Percentiles rank a stretch among this genome's conserved stretches.
Evolutionary conservation across 352 stramenopile species (phyloP).

Genomic region (Elongisporangium undulatum): DNA sequence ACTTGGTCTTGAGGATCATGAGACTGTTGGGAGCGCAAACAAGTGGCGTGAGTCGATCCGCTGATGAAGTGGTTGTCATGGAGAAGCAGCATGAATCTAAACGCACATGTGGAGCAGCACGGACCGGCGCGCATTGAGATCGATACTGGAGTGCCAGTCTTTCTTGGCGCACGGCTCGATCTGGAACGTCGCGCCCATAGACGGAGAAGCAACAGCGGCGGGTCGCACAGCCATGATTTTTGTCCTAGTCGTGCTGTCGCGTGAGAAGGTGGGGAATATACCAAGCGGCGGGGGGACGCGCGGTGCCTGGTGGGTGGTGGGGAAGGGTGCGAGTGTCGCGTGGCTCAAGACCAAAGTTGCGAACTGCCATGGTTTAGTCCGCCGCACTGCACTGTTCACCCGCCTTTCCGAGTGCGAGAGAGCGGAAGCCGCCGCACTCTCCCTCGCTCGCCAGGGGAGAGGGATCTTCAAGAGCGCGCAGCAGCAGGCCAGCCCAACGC

Average conservation of each 20-base stretch:
- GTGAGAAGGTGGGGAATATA: slow-evolving; percentile 1
- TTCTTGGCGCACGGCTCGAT: slow-evolving; percentile 10
- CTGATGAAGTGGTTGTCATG: not conserved
- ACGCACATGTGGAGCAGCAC: slow-evolving; percentile 59
- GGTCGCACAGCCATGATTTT: slow-evolving; percentile 15
- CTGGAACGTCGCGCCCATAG: slow-evolving; percentile 5
- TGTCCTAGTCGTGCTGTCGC: not conserved
- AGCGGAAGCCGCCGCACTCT: not conserved
- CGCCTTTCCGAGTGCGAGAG: not conserved
- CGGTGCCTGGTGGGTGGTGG: not conserved
- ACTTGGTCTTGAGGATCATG: slow-evolving; percentile 59
- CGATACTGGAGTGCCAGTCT: slow-evolving; percentile 39
- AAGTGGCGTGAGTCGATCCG: not conserved
- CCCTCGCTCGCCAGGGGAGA: not conserved
- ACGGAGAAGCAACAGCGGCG: not conserved
- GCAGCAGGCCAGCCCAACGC: not conserved
- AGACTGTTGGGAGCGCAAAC: slow-evolving; percentile 16
- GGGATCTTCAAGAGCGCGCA: not conserved
- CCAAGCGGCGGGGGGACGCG: not conserved
- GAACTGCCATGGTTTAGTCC: not conserved
- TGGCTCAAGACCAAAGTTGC: not conserved
- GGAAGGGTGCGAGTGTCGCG: not conserved
- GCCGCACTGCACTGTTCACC: not conserved
- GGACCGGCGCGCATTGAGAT: slow-evolving; percentile 29
- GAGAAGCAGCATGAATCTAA: not conserved